phyloP scores from a whole-genome alignment of 2,329 filamentous ascomycete genomes.

The Penicillium sp. region DNA sequence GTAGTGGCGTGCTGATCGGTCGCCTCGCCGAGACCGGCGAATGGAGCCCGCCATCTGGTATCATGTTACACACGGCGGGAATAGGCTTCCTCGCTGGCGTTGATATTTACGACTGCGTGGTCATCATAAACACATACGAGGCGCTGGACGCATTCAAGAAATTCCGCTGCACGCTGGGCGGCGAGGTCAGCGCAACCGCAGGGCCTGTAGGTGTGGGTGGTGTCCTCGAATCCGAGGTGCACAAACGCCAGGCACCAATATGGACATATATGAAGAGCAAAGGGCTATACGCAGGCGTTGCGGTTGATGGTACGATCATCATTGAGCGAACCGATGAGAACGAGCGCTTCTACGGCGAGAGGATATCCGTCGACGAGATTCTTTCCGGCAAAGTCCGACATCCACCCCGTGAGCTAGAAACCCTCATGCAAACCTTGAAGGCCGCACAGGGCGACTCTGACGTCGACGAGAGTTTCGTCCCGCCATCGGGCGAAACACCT shows the following conservation, averaged over 20 bases:
- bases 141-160: slow-evolving; percentile 77
- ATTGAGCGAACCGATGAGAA: slow-evolving; percentile 84
- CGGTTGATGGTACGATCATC: slow-evolving; percentile 77
- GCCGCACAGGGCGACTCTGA: slow-evolving; percentile 75
- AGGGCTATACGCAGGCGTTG: slow-evolving; percentile 77
- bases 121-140: slow-evolving; percentile 80
- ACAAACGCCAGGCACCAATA: slow-evolving; percentile 61
- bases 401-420: slow-evolving; percentile 48
- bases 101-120: slow-evolving; percentile 90
- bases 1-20: slow-evolving; percentile 76
- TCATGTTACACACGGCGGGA: slow-evolving; percentile 79
- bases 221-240: slow-evolving; percentile 59
- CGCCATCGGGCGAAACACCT: slow-evolving; percentile 60
- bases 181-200: slow-evolving; percentile 65
- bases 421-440: slow-evolving; percentile 73
- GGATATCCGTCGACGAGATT: slow-evolving; percentile 55
- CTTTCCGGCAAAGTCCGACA: slow-evolving; percentile 52
- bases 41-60: slow-evolving; percentile 85
- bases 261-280: slow-evolving; percentile 84
- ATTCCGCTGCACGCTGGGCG: slow-evolving; percentile 68
- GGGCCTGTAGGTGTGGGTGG: slow-evolving; percentile 72
- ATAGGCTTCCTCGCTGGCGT: slow-evolving; percentile 84
- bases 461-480: slow-evolving; percentile 60
- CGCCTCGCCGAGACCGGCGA: slow-evolving; percentile 68
- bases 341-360: slow-evolving; percentile 69